Conservation (phyloP, 169 alveolate genomes). For the Cryptosporidium tyzzeri region DNA sequence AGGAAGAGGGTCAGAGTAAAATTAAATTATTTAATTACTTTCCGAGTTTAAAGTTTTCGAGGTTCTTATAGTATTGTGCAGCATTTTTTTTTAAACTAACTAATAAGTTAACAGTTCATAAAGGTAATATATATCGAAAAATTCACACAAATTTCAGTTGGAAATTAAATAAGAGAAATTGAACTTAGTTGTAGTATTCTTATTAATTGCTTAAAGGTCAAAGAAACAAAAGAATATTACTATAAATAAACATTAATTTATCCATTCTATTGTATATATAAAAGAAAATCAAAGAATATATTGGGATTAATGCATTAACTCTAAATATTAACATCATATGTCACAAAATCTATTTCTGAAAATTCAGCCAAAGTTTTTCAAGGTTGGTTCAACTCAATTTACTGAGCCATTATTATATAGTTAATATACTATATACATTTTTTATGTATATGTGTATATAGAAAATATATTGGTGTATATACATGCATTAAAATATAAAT, state of each 20-base stretch:
- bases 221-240: neutral
- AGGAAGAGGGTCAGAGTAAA: constrained; percentile 1
- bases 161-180: neutral
- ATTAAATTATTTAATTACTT: neutral
- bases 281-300: neutral
- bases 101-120: neutral
- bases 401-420: neutral
- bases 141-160: neutral
- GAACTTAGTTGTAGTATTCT: neutral
- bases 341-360: neutral
- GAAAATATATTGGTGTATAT: neutral
- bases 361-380: neutral
- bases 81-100: neutral
- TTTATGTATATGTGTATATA: neutral
- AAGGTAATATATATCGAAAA: neutral
- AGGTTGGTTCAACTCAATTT: neutral
- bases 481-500: neutral
- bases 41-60: constrained; percentile 16
- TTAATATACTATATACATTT: neutral
- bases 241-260: neutral
- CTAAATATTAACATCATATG: neutral
- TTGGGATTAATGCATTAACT: neutral
- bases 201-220: neutral
- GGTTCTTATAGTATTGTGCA: neutral
- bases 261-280: neutral